Base-by-base conservation (phyloP, 2,329 filamentous ascomycete species). In the Coniosporium tulheliwenetii region DNA sequence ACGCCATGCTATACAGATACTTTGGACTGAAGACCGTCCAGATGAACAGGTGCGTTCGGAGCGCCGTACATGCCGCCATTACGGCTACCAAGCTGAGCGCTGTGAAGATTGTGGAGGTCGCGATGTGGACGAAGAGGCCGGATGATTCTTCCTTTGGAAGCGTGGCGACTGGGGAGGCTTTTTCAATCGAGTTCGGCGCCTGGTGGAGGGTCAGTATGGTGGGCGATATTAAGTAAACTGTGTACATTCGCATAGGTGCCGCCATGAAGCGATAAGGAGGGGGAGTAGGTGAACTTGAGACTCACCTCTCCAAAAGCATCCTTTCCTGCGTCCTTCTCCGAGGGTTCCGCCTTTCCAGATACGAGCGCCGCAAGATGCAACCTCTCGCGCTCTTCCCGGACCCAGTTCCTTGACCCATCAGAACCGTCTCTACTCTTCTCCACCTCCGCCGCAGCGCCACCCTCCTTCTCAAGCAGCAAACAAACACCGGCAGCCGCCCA, bases 11-110 rank as follows among this genome's bases (percentile, higher is more conserved):
- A 58, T 93, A 98, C 48, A 98, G 63, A 59, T 87, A 96, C 60
- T 96, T 98, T 0, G 91, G 91, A 47, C 85, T 93, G 60, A 98
- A 98, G 9, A 98, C 91, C 1, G 89, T 96, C 91, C 91, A 98
- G 45, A 98, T 87, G 57, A 98, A 98, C 43, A 98, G 60, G 67
- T 98, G 91, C 29, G 84, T 85, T 48, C 89, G 69, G 54, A 98
- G 60, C 7, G 74, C 69, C 38, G 82, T 86, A 59, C 91, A 98
- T 12, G 89, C 86, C 10, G 72, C 75, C 89, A 96, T 96, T 16
- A 95, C 80, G 37, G 77, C 80, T 2, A 76, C 61, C 40, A 84
- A 61, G 47, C 76, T 77, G 1, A 67, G 65, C 1, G 81, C 70
- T 9, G 74, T 65, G 56, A 91, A 93, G 9, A 80, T 58, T 1